Conservation (phyloP, 352 stramenopile species). For the Pythium plurisporium region DNA sequence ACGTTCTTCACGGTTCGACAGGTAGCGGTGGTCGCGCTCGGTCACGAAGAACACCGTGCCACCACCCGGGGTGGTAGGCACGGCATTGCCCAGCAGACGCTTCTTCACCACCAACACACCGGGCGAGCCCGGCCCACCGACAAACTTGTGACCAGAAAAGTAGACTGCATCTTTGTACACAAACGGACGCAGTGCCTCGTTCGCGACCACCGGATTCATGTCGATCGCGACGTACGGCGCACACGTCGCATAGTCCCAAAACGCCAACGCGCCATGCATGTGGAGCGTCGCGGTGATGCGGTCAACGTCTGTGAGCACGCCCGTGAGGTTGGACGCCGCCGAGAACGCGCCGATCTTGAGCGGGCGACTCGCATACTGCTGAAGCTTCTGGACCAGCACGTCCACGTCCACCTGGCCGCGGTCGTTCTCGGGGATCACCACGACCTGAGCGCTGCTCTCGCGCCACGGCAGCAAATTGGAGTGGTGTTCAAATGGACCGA, state of each 20-base stretch:
- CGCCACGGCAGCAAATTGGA: conserved; percentile 94
- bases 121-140: conserved; percentile 87
- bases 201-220: conserved; percentile 86
- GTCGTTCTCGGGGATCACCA: conserved; percentile 41
- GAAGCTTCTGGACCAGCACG: conserved; percentile 45
- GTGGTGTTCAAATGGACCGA: conserved; percentile 94
- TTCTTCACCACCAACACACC: conserved; percentile 95
- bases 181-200: conserved; percentile 23
- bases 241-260: conserved; percentile 93
- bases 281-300: conserved; percentile 82
- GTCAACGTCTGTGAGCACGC: conserved; percentile 83
- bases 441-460: conserved; percentile 74
- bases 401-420: conserved; percentile 41
- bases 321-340: conserved; percentile 92
- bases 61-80: conserved; percentile 38
- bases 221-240: conserved; percentile 88
- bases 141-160: conserved; percentile 94
- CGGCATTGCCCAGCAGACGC: conserved; percentile 44
- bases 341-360: conserved; percentile 82
- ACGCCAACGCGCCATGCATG: conserved; percentile 80
- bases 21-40: conserved; percentile 40
- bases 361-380: conserved; percentile 29
- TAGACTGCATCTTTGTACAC: conserved; percentile 91
- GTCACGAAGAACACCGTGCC: conserved; percentile 46
- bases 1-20: conserved; percentile 89